phyloP scores from a whole-genome alignment of 495 filamentous ascomycete genomes.

The Talaromyces stipitatus region DNA sequence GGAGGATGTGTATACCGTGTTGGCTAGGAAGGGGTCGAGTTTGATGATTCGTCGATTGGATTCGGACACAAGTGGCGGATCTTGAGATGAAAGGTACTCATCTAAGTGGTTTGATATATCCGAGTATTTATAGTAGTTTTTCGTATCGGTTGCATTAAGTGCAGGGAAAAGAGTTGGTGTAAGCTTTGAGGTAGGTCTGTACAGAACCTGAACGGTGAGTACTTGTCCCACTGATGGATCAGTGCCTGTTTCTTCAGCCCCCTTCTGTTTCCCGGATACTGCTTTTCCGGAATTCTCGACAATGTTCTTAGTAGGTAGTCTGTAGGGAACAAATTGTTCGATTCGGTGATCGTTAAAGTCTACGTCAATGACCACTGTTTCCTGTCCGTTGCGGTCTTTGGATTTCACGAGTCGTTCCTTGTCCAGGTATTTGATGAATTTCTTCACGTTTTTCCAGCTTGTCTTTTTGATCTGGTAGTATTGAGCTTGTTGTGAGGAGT shows the following conservation, averaged over 20 bases:
- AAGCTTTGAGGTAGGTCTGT: slow-evolving; percentile 49
- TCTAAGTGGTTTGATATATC: slow-evolving; percentile 34
- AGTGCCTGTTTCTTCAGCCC: slow-evolving; percentile 25
- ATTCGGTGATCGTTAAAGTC: slow-evolving; percentile 53
- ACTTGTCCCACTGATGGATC: slow-evolving; percentile 51
- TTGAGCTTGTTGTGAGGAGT: slow-evolving; percentile 43
- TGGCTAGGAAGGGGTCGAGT: slow-evolving; percentile 56
- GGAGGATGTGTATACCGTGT: slow-evolving; percentile 47
- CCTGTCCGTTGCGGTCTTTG: slow-evolving; percentile 60
- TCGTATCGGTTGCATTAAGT: slow-evolving; percentile 32
- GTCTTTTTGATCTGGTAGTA: slow-evolving; percentile 67
- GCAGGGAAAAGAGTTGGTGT: slow-evolving; percentile 45
- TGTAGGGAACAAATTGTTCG: slow-evolving; percentile 54
- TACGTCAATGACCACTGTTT: slow-evolving; percentile 59
- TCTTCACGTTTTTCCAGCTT: slow-evolving; percentile 66
- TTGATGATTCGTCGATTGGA: slow-evolving; percentile 59
- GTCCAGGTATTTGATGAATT: slow-evolving; percentile 66
- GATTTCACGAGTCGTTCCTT: slow-evolving; percentile 54
- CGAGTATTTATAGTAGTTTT: slow-evolving; percentile 45
- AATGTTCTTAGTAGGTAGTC: slow-evolving; percentile 40
- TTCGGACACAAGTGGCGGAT: slow-evolving; percentile 44
- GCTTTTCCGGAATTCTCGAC: slow-evolving; percentile 27
- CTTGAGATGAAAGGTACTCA: slow-evolving; percentile 41
- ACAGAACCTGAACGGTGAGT: slow-evolving; percentile 46
- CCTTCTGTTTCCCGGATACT: slow-evolving; percentile 29